These are phyloP conservation scores for Pythium sukuiense DNA, from an alignment of 352 stramenopile species.

Conservation along the genomic window DNA sequence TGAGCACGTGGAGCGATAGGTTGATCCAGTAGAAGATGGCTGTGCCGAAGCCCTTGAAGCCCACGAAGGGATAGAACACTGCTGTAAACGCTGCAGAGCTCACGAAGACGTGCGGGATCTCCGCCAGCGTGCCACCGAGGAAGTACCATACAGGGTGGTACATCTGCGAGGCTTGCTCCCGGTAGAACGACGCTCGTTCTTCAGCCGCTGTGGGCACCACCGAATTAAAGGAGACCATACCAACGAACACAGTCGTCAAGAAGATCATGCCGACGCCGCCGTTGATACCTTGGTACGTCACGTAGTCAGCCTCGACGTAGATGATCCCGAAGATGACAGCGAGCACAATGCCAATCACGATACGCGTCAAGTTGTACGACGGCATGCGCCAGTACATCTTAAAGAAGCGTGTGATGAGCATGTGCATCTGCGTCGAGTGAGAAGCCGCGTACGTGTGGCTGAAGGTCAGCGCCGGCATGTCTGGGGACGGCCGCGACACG, in stretches of 20 bases:
- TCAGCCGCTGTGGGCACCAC: conserved; percentile 61
- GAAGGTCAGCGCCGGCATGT: conserved; percentile 16
- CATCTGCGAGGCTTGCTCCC: conserved; percentile 89
- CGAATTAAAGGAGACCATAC: conserved; percentile 60
- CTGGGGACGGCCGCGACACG: conserved; percentile 5
- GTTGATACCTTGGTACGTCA: conserved; percentile 32
- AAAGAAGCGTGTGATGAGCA: conserved; percentile 19
- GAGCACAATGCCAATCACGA: conserved; percentile 51
- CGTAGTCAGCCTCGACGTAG: conserved; percentile 36
- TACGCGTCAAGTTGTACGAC: conserved; percentile 65
- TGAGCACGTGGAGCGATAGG: conserved; percentile 23
- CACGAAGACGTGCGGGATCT: conserved; percentile 44
- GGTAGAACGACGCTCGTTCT: conserved; percentile 91
- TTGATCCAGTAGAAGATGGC: conserved; percentile 30
- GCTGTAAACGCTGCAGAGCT: conserved; percentile 22
- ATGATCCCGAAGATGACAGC: conserved; percentile 62
- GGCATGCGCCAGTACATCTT: conserved; percentile 38
- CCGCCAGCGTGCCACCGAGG: conserved; percentile 47
- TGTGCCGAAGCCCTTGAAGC: conserved; percentile 25
- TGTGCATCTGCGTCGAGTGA: conserved; percentile 22
- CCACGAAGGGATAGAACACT: conserved; percentile 37
- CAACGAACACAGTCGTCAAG: conserved; percentile 64
- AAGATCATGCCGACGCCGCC: conserved; percentile 67
- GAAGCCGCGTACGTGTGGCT: conserved; percentile 17
- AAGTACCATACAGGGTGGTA: conserved; percentile 86